Evolutionary conservation across 2,329 filamentous ascomycete genomes (phyloP), one percentile per base, ranked within the genome.

Genomic region (Botryosphaeria agaves): DNA sequence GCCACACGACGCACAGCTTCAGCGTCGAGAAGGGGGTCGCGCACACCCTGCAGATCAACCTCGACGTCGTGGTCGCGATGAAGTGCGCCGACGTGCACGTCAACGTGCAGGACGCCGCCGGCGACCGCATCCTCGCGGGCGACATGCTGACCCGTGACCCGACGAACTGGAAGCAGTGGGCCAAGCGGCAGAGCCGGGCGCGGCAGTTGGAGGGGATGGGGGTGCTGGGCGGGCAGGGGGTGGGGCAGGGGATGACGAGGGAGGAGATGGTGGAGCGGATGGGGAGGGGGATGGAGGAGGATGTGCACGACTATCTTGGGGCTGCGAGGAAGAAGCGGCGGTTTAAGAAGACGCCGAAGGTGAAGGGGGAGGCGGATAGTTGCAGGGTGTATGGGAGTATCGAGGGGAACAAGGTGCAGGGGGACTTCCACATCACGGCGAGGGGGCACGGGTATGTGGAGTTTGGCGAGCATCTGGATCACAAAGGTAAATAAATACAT

Each of bases 351-450:
- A 89, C 83, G 2, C 85, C 84, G 2, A 65, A 60, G 35, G 46
- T 89, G 32, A 56, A 58, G 31, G 55, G 63, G 16, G 45, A 14
- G 15, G 55, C 65, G 11, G 80, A 93, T 51, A 78, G 79, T 37
- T 98, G 89, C 53, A 72, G 89, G 28, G 73, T 98, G 38, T 98
- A 72, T 52, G 89, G 89, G 19, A 91, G 73, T 44, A 54, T 98
- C 51, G 79, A 92, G 41, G 69, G 91, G 41, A 98, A 98, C 56
- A 92, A 91, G 59, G 89, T 98, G 26, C 87, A 94, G 56, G 89
- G 87, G 3, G 87, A 98, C 53, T 95, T 98, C 49, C 89, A 98
- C 51, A 89, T 98, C 46, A 98, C 89, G 2, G 89, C 89, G 3
- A 62, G 84, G 37, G 89, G 89, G 0, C 87, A 95, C 53, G 89